Evolutionary conservation across 23 red algal species (phyloP).

Genomic region (Gracilaria caudata): DNA sequence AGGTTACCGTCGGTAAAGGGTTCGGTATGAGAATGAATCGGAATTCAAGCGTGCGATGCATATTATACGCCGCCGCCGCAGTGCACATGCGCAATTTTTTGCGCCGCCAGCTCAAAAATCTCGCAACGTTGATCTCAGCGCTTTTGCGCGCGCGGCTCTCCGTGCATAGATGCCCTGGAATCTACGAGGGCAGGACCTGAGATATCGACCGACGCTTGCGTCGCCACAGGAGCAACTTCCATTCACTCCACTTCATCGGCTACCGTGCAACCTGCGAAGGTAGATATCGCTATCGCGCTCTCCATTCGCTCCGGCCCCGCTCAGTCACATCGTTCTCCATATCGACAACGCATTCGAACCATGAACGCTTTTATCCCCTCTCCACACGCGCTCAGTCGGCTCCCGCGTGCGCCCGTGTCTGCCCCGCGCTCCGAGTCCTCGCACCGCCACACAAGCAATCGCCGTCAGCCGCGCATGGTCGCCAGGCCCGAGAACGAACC

Average conservation of each 20-base stretch:
- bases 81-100: not conserved
- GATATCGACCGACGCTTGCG: no score
- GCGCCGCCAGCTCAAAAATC: not conserved
- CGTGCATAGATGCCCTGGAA: no score
- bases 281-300: no score
- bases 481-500: conserved; percentile 79
- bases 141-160: no score
- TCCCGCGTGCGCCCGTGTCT: not conserved
- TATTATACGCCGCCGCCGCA: no score
- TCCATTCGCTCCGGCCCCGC: not conserved
- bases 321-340: not conserved
- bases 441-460: not conserved
- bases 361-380: conserved; percentile 3
- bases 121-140: not conserved
- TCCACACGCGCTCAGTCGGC: not conserved
- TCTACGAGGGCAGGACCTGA: no score
- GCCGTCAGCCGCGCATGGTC: conserved; percentile 46
- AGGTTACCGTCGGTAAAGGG: no score
- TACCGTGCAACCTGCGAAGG: no score
- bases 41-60: no score
- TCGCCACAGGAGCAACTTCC: no score
- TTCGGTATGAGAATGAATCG: no score
- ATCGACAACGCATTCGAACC: not conserved
- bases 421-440: not conserved
- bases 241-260: no score